A percentile compares a stretch with the other conserved stretches of the same genome.
Conservation (phyloP, 371 early-diverging fungal genomes). For the Apophysomyces elegans region DNA sequence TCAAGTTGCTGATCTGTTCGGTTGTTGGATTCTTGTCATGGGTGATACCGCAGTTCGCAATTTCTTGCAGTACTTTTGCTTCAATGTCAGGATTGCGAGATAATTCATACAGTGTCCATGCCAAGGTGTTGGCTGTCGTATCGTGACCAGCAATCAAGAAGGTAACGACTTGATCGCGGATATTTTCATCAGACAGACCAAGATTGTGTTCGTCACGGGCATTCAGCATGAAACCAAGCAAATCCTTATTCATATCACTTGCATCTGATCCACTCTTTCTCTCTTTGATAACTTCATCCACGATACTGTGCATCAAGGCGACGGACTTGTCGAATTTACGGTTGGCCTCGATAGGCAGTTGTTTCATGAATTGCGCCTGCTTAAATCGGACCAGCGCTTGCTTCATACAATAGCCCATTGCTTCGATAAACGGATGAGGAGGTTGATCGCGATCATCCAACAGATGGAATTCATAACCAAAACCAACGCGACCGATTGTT, state of each 20-base stretch:
- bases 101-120: conserved; percentile 54
- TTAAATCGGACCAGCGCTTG: conserved; percentile 27
- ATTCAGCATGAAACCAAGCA: conserved; percentile 64
- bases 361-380: conserved; percentile 47
- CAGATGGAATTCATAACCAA: conserved; percentile 61
- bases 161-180: conserved; percentile 47
- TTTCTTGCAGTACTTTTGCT: conserved; percentile 54
- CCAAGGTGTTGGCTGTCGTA: conserved; percentile 52
- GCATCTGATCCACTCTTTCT: conserved; percentile 44
- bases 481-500: conserved; percentile 60
- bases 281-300: conserved; percentile 42
- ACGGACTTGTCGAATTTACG: conserved; percentile 37
- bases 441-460: conserved; percentile 42
- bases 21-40: conserved; percentile 40
- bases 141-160: conserved; percentile 57
- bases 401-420: conserved; percentile 52
- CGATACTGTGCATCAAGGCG: conserved; percentile 44
- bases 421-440: conserved; percentile 52
- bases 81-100: conserved; percentile 49
- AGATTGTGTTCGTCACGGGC: conserved; percentile 47
- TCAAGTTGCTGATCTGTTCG: conserved; percentile 49
- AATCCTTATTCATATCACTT: conserved; percentile 45
- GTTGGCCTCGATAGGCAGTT: conserved; percentile 48
- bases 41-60: conserved; percentile 49
- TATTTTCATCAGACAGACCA: conserved; percentile 51